Evolutionary conservation across 1,284 basidiomycete species (phyloP).

Genomic region (Peniophora sp.): DNA sequence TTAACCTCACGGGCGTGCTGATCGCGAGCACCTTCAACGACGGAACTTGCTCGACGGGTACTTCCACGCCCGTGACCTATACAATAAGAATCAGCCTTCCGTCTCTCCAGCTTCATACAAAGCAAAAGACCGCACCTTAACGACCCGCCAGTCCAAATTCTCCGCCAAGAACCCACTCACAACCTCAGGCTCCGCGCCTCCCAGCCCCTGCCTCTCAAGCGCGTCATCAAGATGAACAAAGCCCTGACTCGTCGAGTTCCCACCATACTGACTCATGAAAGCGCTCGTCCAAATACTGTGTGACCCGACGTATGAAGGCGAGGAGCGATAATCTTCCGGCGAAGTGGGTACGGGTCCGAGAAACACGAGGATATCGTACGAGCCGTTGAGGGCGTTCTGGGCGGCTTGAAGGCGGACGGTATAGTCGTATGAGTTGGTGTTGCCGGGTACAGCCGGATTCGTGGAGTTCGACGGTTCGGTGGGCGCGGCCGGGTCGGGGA

Average conservation of each 20-base stretch:
- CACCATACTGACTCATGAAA: constrained; percentile 27
- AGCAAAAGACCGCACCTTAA: constrained; percentile 17
- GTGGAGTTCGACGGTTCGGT: background rate
- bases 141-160: constrained; percentile 30
- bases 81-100: too few relatives aligned
- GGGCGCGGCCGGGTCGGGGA: background rate
- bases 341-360: constrained; percentile 29
- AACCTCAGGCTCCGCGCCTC: constrained; percentile 23
- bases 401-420: constrained; percentile 30
- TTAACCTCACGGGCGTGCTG: too few relatives aligned
- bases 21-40: too few relatives aligned
- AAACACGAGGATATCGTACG: constrained; percentile 35
- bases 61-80: too few relatives aligned
- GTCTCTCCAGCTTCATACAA: too few relatives aligned
- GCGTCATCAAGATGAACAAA: constrained; percentile 42
- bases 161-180: constrained; percentile 31
- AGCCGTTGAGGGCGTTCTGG: constrained; percentile 31
- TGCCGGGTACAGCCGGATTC: background rate
- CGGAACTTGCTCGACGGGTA: too few relatives aligned
- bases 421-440: constrained; percentile 25
- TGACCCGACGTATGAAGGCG: constrained; percentile 27
- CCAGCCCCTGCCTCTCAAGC: constrained; percentile 21
- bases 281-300: constrained; percentile 18
- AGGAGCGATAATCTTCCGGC: constrained; percentile 24
- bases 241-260: constrained; percentile 34